Base-by-base conservation (phyloP, 1,284 basidiomycete genomes). In the Schizophyllum amplum region DNA sequence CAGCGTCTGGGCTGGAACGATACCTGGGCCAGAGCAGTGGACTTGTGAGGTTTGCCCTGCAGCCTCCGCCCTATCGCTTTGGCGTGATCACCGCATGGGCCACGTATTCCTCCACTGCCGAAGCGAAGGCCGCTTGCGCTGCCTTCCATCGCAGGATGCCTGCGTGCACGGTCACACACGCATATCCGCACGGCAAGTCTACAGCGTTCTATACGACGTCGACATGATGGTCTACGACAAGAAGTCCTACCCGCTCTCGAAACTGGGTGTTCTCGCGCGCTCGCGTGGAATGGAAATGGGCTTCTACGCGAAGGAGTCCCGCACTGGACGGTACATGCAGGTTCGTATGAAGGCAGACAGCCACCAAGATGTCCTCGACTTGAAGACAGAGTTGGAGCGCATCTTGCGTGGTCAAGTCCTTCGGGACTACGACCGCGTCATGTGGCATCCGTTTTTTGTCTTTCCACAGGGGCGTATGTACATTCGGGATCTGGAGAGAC, bases 401-500 rank as follows among this genome's bases (percentile, higher is more conserved):
- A 69, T 84, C 15, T 65, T 84, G 0, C 75, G 73, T 1, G 86
- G 87, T 0, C 83, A 88, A 61, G 70, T 75, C 2, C 66, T 87
- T 33, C 72, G 67, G 21, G 64, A 77, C 22, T 73, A 80, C 47
- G 78, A 75, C 15, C 76, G 76, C 49, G 68, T 74, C 3, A 69
- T 79, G 1, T 90, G 87, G 87, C 82, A 88, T 59, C 69, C 73
- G 1, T 87, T 80, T 66, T 83, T 89, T 58, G 64, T 65, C 20
- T 61, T 72, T 4, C 56, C 62, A 0, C 65, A 66, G 3, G 86
- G 87, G 0, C 52, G 55, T 0, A 42, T 23, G 0, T 87, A 77
- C 64, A 56, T 88, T 25, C 61, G 70, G 0, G 64, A 71, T 1
- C 57, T 87, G 15, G 71, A 80, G 57, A 59, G 56, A 1, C 57